Evolutionary conservation across 805 yeast species (phyloP).

Genomic region (Teunomyces kruisii): DNA sequence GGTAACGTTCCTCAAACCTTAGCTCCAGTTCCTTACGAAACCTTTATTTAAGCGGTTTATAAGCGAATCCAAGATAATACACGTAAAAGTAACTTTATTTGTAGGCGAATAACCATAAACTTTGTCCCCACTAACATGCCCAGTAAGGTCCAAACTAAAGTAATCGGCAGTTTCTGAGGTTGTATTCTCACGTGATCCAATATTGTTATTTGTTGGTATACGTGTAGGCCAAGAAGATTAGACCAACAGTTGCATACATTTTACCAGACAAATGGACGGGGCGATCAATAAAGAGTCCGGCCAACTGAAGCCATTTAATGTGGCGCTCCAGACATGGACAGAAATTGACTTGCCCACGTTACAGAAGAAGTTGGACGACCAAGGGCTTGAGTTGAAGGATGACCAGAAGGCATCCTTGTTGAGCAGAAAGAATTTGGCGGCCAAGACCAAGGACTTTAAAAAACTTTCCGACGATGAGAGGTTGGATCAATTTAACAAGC

Average conservation of each 20-base stretch:
- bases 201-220: neutral
- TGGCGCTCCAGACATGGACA: conserved; percentile 72
- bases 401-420: conserved; percentile 66
- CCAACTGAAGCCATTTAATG: neutral
- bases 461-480: conserved; percentile 69
- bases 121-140: no score
- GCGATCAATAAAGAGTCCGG: neutral
- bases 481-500: conserved; percentile 59
- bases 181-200: neutral
- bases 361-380: conserved; percentile 72
- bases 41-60: conserved; percentile 74
- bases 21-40: conserved; percentile 99
- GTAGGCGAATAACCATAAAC: no score
- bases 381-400: conserved; percentile 69
- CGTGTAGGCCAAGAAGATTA: neutral
- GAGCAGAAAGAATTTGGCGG: conserved; percentile 73
- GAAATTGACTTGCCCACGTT: conserved; percentile 67
- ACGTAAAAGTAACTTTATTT: conserved; percentile 9
- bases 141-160: no score
- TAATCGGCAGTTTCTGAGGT: no score
- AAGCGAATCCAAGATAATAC: conserved; percentile 8
- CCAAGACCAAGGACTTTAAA: conserved; percentile 82
- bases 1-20: conserved; percentile 91
- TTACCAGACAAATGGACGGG: neutral
- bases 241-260: neutral